Percentiles rank a stretch among this genome's conserved stretches.
Conservation (phyloP, 1,284 basidiomycete species). For the Puccinia novopanici region DNA sequence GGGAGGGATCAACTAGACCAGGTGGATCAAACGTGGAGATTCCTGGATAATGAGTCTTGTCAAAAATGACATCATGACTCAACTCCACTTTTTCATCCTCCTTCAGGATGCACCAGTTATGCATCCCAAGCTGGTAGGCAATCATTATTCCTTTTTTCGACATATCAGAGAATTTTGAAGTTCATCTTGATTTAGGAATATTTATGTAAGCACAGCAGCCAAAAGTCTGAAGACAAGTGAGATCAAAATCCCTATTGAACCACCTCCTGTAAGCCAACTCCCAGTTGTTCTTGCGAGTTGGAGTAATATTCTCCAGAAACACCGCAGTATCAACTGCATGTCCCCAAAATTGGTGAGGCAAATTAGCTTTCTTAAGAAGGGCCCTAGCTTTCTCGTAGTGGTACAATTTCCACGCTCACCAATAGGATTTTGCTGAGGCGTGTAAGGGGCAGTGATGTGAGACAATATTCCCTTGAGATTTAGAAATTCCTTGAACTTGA, state of each 20-base stretch:
- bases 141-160: not conserved
- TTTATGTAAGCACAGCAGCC: not conserved
- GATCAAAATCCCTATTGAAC: not conserved
- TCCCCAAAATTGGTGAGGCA: not conserved
- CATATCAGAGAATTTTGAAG: not conserved
- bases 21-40: not conserved
- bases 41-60: too few species aligned
- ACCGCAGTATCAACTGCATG: too few species aligned
- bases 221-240: not conserved
- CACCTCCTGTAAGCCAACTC: not conserved
- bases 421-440: too few species aligned
- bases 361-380: not conserved
- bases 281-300: not conserved
- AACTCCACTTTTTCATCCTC: too few species aligned
- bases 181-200: not conserved
- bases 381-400: slow-evolving; percentile 6
- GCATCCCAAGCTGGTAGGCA: slow-evolving; percentile 12
- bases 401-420: slow-evolving; percentile 18
- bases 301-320: too few species aligned
- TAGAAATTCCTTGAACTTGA: too few species aligned
- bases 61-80: slow-evolving; percentile 25
- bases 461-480: not conserved
- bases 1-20: not conserved
- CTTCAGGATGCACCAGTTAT: too few species aligned
- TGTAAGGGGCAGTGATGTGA: too few species aligned